These are phyloP conservation scores for Rhizopogon vinicolor DNA, from an alignment of 768 basidiomycete species.

Conservation along the genomic window DNA sequence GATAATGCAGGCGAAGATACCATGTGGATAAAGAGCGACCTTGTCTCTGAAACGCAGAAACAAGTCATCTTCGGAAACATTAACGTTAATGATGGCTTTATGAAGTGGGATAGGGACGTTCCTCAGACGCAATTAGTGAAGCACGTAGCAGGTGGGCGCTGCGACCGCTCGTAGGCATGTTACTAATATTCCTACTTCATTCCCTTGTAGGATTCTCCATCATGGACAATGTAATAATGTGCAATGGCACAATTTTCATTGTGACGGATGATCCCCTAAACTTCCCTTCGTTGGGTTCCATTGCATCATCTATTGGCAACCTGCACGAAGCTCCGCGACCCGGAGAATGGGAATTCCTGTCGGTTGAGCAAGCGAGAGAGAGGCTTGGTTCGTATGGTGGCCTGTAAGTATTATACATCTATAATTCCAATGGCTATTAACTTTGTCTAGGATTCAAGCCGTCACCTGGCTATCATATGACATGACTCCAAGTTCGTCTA, in stretches of 20 bases:
- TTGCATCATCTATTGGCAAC: constrained; percentile 36
- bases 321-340: constrained; percentile 35
- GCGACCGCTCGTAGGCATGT: not conserved
- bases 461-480: constrained; percentile 67
- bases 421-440: not conserved
- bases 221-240: constrained; percentile 75
- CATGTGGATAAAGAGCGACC: constrained; percentile 35
- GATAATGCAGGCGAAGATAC: constrained; percentile 31
- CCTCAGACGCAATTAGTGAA: constrained; percentile 54
- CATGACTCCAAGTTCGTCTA: constrained; percentile 40
- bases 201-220: constrained; percentile 67
- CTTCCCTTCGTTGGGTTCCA: constrained; percentile 54
- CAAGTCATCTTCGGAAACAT: constrained; percentile 19
- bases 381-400: constrained; percentile 50
- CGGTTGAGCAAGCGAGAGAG: constrained; percentile 42
- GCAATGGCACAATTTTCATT: constrained; percentile 68
- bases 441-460: constrained; percentile 49
- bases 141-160: constrained; percentile 58
- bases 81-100: constrained; percentile 47
- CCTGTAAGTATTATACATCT: constrained; percentile 35
- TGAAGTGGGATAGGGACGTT: constrained; percentile 50
- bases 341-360: constrained; percentile 59
- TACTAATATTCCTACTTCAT: constrained; percentile 4
- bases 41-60: constrained; percentile 22
- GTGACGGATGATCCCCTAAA: constrained; percentile 60